These are phyloP conservation scores for Zygosaccharomyces sapae DNA, from an alignment of 1,139 yeast genomes.

Conservation along the genomic window DNA sequence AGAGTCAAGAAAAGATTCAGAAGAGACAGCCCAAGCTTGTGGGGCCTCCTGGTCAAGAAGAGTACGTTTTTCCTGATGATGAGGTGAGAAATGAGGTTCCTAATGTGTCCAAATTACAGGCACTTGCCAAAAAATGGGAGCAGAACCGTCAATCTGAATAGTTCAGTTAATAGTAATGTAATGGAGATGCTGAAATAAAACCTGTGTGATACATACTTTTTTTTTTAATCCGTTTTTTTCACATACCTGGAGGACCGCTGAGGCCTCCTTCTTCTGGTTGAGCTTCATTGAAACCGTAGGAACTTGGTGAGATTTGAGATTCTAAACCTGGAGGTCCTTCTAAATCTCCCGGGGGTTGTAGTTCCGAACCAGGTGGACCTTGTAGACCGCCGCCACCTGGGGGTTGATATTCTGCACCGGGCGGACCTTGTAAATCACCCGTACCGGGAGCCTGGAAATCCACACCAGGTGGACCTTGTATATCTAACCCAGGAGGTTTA, in stretches of 20 bases:
- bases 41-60: conserved; percentile 50
- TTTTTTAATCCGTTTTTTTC: conserved; percentile 1
- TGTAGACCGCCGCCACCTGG: background rate
- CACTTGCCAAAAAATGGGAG: conserved; percentile 61
- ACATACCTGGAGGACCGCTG: conserved; percentile 31
- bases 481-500: conserved; percentile 28
- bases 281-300: background rate
- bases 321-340: conserved; percentile 25
- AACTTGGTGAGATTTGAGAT: background rate
- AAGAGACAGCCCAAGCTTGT: conserved; percentile 57
- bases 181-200: conserved; percentile 1
- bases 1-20: conserved; percentile 39
- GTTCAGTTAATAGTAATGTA: conserved; percentile 7
- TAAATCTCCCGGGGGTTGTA: conserved; percentile 6
- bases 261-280: conserved; percentile 5
- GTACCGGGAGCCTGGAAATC: background rate
- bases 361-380: background rate
- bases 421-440: conserved; percentile 19
- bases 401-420: conserved; percentile 16
- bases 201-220: conserved; percentile 9
- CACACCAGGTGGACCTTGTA: background rate
- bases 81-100: conserved; percentile 33
- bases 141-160: conserved; percentile 7
- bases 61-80: conserved; percentile 68
- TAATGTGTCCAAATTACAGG: conserved; percentile 50